A percentile compares a stretch with the other conserved stretches of the same genome.
These are phyloP conservation scores for Phytophthora citrophthora DNA, from an alignment of 352 stramenopile species.

Conservation along the genomic window DNA sequence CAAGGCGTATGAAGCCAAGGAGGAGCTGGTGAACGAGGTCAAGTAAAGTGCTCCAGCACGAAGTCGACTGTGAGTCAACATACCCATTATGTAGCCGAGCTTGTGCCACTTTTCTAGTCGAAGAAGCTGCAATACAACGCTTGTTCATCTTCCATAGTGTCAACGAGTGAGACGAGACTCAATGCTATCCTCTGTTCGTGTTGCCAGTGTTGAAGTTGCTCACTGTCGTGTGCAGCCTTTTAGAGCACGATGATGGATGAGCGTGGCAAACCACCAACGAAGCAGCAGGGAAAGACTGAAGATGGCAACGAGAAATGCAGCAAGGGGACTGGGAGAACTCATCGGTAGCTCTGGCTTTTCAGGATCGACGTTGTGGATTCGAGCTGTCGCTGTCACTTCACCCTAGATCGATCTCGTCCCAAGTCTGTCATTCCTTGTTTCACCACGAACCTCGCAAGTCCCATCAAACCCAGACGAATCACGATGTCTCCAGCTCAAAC, in stretches of 20 bases:
- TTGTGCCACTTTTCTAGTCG: background rate
- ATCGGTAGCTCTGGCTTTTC: background rate
- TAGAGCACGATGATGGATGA: slow-evolving; percentile 4
- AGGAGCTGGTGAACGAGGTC: slow-evolving; percentile 64
- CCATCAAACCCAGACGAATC: background rate
- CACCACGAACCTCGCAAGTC: slow-evolving; percentile 13
- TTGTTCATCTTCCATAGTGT: background rate
- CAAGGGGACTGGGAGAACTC: background rate
- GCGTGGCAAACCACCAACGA: background rate
- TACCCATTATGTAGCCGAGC: background rate
- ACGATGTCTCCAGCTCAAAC: slow-evolving; percentile 22
- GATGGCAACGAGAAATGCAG: slow-evolving; percentile 1
- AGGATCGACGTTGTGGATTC: too few relatives aligned
- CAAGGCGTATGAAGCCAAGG: slow-evolving; percentile 51
- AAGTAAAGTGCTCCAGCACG: slow-evolving; percentile 32
- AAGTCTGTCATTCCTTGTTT: slow-evolving; percentile 28
- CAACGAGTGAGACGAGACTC: background rate
- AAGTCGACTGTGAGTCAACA: slow-evolving; percentile 11
- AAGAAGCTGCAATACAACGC: background rate
- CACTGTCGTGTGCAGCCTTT: background rate
- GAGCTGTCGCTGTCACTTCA: background rate
- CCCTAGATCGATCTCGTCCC: background rate
- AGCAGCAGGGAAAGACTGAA: background rate
- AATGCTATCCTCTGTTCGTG: background rate
- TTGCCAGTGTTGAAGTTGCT: background rate